Conservation (phyloP, 306 rosid genomes). For the Cicer bijugum region DNA sequence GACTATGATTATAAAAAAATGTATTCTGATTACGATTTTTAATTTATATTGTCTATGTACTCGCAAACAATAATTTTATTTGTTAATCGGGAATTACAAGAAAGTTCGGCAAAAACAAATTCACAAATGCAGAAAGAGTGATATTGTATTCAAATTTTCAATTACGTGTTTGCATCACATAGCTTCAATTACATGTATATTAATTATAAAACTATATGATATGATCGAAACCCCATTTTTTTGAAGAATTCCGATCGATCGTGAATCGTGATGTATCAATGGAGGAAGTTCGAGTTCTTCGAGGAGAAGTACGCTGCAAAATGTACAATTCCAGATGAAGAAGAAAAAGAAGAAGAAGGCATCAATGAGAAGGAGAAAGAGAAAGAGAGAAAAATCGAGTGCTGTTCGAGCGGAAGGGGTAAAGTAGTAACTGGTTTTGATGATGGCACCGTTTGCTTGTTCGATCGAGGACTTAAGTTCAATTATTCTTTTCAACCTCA, state of each 20-base stretch:
- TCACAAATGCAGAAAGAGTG: no score
- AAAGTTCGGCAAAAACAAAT: no score
- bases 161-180: no score
- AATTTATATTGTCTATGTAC: no score
- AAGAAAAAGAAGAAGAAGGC: background rate
- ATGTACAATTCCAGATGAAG: constrained; percentile 68
- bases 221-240: no score
- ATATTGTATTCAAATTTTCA: no score
- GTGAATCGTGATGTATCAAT: constrained; percentile 71
- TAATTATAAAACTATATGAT: no score
- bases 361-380: background rate
- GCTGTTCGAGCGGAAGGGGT: constrained; percentile 96
- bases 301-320: constrained; percentile 83
- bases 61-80: no score
- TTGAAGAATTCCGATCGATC: constrained; percentile 18
- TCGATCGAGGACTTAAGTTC: constrained; percentile 92
- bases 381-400: constrained; percentile 58
- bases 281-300: constrained; percentile 97
- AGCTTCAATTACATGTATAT: no score
- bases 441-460: constrained; percentile 74
- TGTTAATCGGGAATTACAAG: no score
- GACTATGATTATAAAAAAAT: no score
- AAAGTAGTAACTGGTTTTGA: constrained; percentile 85
- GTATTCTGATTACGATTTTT: no score
- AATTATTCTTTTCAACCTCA: constrained; percentile 81